Percentiles rank a stretch among this genome's conserved stretches.
phyloP scores from a whole-genome alignment of 768 basidiomycete genomes.

The Suillus spraguei region DNA sequence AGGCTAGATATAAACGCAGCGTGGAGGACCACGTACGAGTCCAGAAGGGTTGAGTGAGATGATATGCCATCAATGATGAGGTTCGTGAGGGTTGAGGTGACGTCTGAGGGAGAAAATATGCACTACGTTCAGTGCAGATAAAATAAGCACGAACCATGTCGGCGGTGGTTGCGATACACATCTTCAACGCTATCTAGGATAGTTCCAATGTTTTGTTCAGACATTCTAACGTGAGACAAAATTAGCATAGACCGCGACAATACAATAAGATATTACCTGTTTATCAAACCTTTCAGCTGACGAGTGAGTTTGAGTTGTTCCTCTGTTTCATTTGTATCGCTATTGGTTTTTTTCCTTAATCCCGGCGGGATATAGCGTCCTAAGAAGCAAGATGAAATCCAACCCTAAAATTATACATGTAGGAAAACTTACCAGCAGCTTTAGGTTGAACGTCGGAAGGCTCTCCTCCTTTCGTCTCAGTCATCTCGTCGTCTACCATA shows the following conservation, averaged over 20 bases:
- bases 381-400: slow-evolving; percentile 16
- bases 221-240: slow-evolving; percentile 58
- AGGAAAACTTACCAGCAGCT: slow-evolving; percentile 2
- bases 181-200: slow-evolving; percentile 77
- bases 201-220: slow-evolving; percentile 82
- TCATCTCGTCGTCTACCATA: background rate
- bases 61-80: slow-evolving; percentile 82
- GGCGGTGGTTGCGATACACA: slow-evolving; percentile 71
- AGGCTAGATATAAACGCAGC: slow-evolving; percentile 83
- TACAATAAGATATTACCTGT: slow-evolving; percentile 54
- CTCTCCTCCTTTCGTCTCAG: background rate
- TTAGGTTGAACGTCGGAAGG: background rate
- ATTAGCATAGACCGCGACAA: slow-evolving; percentile 8
- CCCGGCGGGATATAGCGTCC: slow-evolving; percentile 83
- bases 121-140: slow-evolving; percentile 14
- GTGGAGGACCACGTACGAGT: slow-evolving; percentile 88
- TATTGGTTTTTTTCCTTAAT: slow-evolving; percentile 55
- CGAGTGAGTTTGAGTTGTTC: slow-evolving; percentile 60
- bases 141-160: slow-evolving; percentile 61
- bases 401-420: background rate
- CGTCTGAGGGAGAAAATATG: slow-evolving; percentile 50
- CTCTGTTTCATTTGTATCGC: slow-evolving; percentile 36
- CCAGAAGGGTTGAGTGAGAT: slow-evolving; percentile 77
- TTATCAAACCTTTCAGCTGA: slow-evolving; percentile 85
- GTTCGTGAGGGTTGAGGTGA: slow-evolving; percentile 75